Evolutionary conservation across 768 basidiomycete species (phyloP), one percentile per base, ranked within the genome.

Genomic region (Cystobasidium onofrii): DNA sequence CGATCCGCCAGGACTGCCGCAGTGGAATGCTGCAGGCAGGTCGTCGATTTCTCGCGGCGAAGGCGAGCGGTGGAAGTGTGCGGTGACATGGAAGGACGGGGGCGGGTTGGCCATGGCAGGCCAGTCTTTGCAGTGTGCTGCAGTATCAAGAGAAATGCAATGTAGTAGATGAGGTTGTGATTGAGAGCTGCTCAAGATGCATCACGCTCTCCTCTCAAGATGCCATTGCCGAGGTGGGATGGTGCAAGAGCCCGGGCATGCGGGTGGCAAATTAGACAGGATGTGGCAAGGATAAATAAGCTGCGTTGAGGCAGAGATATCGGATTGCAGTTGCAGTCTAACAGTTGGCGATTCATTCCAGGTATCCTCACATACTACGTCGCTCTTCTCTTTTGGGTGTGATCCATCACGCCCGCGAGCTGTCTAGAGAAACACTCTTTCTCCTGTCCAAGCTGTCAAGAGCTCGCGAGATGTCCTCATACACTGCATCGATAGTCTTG

Each of bases 401-500:
- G n/a, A n/a, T n/a, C n/a, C n/a, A n/a, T n/a, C n/a, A n/a, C n/a
- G n/a, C 29, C 33, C 20, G 20, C 33, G 2, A 2, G 20, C 57
- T 23, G 54, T 71, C 69, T 1, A 71, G 55, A 23, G 69, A 71
- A 15, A 71, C 6, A 27, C 69, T 71, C 69, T 71, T 71, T 29
- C 69, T 15, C 18, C 69, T 2, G 20, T 13, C 33, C 54, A 71
- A 31, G 1, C 33, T 29, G 41, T 41, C 72, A 29, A 74, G 29
- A 36, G 50, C 52, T 29, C 15, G 23, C n/a, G 43, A 55, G 46
- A 69, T 29, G 20, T 75, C 55, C 33, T 82, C 81, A 81, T 92
- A 86, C 25, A 92, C 92, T 73, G 87, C 85, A 6, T 92, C 89
- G 66, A 91, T 83, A 12, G 86, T 79, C n/a, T 81, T 80, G 15